phyloP scores from a whole-genome alignment of 768 basidiomycete species.

The Lactifluus echinatus region DNA sequence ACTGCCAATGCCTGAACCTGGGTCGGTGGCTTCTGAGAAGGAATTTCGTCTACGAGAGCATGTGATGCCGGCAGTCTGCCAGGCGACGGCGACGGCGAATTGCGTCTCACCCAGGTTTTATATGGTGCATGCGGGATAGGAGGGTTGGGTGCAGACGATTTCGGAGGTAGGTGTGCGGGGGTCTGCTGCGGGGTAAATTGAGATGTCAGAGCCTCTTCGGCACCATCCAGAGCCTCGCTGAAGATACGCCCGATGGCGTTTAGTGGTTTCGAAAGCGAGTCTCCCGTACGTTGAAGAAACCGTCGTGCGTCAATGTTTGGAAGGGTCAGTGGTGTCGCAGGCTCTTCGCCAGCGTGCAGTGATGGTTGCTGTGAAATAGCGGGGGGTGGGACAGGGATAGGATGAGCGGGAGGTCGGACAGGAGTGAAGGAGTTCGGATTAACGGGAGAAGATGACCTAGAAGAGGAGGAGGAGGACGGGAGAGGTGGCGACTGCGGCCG shows the following conservation, averaged over 20 bases:
- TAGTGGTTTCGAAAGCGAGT: constrained; percentile 86
- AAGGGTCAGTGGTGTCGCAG: constrained; percentile 69
- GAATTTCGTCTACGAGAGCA: constrained; percentile 41
- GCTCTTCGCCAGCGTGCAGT: constrained; percentile 77
- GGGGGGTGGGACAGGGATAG: constrained; percentile 17
- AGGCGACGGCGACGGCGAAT: constrained; percentile 33
- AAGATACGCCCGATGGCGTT: constrained; percentile 83
- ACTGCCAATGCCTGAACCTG: constrained; percentile 4
- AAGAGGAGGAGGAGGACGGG: constrained; percentile 26
- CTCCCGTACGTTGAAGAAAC: constrained; percentile 83
- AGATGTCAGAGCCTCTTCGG: constrained; percentile 34
- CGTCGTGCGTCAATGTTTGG: constrained; percentile 66
- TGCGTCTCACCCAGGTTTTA: constrained; percentile 57
- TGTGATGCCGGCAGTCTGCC: constrained; percentile 20
- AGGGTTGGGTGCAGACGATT: not conserved
- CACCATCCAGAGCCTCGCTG: constrained; percentile 70
- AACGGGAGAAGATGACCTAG: constrained; percentile 21
- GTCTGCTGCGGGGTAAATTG: constrained; percentile 25
- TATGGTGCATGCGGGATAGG: constrained; percentile 54
- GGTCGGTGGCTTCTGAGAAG: constrained; percentile 31
- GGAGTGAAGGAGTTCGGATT: constrained; percentile 23
- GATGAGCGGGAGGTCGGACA: constrained; percentile 13
- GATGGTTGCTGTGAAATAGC: constrained; percentile 17
- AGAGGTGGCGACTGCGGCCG: constrained; percentile 27
- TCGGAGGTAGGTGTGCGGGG: not conserved